A percentile compares a stretch with the other conserved stretches of the same genome.
phyloP scores from a whole-genome alignment of 208 protist genomes.

The Wallacemonas sp. region DNA sequence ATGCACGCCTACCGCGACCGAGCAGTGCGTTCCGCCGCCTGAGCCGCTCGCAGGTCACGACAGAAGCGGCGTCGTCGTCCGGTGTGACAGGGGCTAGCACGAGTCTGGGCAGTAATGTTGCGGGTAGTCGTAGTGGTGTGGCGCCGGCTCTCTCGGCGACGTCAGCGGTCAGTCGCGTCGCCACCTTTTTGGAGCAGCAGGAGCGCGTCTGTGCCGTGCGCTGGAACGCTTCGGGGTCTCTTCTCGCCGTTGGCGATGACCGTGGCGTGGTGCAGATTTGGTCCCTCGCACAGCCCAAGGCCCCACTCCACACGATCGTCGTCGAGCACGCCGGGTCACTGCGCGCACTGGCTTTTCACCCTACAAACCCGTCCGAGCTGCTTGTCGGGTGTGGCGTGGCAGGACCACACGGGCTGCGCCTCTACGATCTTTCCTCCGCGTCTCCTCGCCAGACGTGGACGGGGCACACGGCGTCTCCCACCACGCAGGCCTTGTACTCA shows the following conservation, averaged over 20 bases:
- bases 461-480: conserved; percentile 41
- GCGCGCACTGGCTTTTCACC: conserved; percentile 74
- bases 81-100: background rate
- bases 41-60: too few relatives aligned
- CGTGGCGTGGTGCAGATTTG: conserved; percentile 37
- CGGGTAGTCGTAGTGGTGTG: too few relatives aligned
- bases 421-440: conserved; percentile 62
- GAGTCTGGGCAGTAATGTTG: conserved; percentile 20
- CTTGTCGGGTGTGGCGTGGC: conserved; percentile 48
- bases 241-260: conserved; percentile 32
- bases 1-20: conserved; percentile 38
- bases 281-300: conserved; percentile 14
- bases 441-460: conserved; percentile 24
- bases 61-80: background rate
- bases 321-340: conserved; percentile 41
- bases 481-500: conserved; percentile 73
- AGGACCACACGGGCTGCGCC: conserved; percentile 32
- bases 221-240: conserved; percentile 37
- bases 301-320: conserved; percentile 25
- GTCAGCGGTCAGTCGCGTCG: background rate
- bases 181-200: conserved; percentile 11
- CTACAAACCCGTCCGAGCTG: conserved; percentile 64
- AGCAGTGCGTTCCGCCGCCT: conserved; percentile 30
- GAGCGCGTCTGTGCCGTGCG: conserved; percentile 30
- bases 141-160: conserved; percentile 26